Percentiles rank a stretch among this genome's conserved stretches.
phyloP scores from a whole-genome alignment of 257 asterid genomes.

The Fraxinus americana region DNA sequence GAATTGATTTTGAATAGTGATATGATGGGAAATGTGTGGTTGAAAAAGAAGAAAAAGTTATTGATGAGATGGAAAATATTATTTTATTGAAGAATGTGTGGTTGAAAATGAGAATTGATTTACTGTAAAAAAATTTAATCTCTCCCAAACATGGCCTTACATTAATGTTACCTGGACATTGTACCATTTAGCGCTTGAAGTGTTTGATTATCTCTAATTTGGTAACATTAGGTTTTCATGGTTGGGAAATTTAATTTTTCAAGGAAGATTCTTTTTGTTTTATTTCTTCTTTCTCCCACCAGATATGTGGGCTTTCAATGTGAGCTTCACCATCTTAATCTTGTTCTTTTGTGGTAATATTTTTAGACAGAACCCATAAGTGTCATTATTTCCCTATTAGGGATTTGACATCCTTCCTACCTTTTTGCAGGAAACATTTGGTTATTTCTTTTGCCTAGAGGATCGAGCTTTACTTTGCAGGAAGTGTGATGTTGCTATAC shows the following conservation, averaged over 20 bases:
- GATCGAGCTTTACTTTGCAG: conserved; percentile 93
- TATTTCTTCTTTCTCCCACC: background rate
- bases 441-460: conserved; percentile 93
- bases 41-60: too few relatives aligned
- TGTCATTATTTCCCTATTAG: background rate
- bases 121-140: too few relatives aligned
- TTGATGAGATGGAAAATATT: too few relatives aligned
- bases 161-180: too few relatives aligned
- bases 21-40: too few relatives aligned
- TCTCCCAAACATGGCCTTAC: too few relatives aligned
- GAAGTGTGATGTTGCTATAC: conserved; percentile 80
- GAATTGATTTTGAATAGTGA: too few relatives aligned
- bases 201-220: too few relatives aligned
- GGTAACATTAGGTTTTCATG: background rate
- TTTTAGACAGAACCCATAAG: background rate
- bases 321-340: background rate
- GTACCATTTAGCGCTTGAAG: too few relatives aligned
- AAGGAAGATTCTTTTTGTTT: background rate
- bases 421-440: conserved; percentile 69
- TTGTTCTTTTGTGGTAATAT: background rate
- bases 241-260: background rate
- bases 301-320: background rate
- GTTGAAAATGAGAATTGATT: too few relatives aligned
- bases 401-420: background rate
- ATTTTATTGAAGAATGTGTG: too few relatives aligned